Evolutionary conservation across 129 eudicot species (phyloP).

Genomic region (Flaveria linearis): DNA sequence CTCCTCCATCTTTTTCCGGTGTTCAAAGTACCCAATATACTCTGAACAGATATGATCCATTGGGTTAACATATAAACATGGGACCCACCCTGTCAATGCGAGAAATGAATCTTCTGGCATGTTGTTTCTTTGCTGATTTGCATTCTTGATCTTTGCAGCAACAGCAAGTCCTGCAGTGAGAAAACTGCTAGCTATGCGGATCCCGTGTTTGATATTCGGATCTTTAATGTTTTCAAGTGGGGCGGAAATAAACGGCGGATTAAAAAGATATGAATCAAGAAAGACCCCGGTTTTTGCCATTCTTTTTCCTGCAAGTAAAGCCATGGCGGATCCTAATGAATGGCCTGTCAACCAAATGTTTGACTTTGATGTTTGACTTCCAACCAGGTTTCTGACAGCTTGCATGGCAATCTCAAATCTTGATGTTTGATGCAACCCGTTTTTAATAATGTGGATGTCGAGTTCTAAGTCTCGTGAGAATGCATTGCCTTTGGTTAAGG

Average conservation of each 20-base stretch:
- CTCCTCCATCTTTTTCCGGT: constrained; percentile 83
- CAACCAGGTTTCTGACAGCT: constrained; percentile 56
- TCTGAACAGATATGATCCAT: constrained; percentile 82
- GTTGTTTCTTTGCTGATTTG: constrained; percentile 40
- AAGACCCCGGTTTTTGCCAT: constrained; percentile 68
- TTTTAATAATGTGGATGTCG: constrained; percentile 66
- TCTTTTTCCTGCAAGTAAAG: constrained; percentile 77
- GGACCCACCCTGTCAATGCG: constrained; percentile 67
- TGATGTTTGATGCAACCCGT: constrained; percentile 76
- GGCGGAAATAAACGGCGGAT: constrained; percentile 83
- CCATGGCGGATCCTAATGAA: constrained; percentile 92
- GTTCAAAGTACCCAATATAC: constrained; percentile 87
- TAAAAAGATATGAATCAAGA: constrained; percentile 78
- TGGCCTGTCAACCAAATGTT: constrained; percentile 88
- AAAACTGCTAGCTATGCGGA: constrained; percentile 82
- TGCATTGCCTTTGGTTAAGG: constrained; percentile 70
- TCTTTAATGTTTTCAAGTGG: constrained; percentile 83
- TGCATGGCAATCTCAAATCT: constrained; percentile 66
- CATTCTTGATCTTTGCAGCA: constrained; percentile 47
- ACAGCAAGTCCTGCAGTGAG: constrained; percentile 92
- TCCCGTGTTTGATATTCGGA: constrained; percentile 69
- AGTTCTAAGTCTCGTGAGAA: constrained; percentile 66
- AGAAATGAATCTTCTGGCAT: constrained; percentile 49
- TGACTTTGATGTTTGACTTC: constrained; percentile 46
- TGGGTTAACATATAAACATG: constrained; percentile 74